Base-by-base conservation (phyloP, 179 eudicot species). In the Carnegiea gigantea region DNA sequence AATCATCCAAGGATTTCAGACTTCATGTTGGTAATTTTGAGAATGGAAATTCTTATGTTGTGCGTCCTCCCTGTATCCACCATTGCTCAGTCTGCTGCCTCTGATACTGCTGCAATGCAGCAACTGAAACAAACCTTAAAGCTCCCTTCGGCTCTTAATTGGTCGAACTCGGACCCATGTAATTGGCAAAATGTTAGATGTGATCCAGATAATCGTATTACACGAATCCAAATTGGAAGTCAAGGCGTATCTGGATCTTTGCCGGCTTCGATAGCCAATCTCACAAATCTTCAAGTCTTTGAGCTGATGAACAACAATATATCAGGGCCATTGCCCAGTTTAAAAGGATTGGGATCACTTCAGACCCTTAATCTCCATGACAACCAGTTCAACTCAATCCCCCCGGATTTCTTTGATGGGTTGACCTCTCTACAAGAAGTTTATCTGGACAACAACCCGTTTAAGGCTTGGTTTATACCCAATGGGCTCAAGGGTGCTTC, bases 261-360 rank as follows among this genome's bases (percentile, higher is more conserved):
- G 23, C 86, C 93, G 4, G 74, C 85, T 0, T 81, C 89, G 13
- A 48, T 91, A 57, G 82, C 85, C 79, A 83, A 83, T 30, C 90
- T 93, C 20, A 74, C 95, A 6, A 80, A 64, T 51, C 93, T 93
- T 65, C 78, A 82, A 77, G 82, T 89, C 24, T 84, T 93, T 38
- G 83, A 87, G 85, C 70, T 91, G 11, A 91, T 87, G 82, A 46
- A 23, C 9, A 93, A 90, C 82, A 51, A 33, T 0, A 59, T 93
- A 9, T 67, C 91, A 24, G 97, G 97, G 6, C 77, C 90, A 1
- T 23, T 93, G 33, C 95, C 97, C 9, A 77, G 87, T 18, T 78
- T 93, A 2, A 76, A 82, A 24, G 88, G 90, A 71, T 77, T 93
- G 73, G 38, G 84, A 11, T 77, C 83, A 12, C 89, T 93, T 17